Evolutionary conservation across 2,329 filamentous ascomycete species (phyloP), one percentile per base, ranked within the genome.

Genomic region (Epichloe amarillans): DNA sequence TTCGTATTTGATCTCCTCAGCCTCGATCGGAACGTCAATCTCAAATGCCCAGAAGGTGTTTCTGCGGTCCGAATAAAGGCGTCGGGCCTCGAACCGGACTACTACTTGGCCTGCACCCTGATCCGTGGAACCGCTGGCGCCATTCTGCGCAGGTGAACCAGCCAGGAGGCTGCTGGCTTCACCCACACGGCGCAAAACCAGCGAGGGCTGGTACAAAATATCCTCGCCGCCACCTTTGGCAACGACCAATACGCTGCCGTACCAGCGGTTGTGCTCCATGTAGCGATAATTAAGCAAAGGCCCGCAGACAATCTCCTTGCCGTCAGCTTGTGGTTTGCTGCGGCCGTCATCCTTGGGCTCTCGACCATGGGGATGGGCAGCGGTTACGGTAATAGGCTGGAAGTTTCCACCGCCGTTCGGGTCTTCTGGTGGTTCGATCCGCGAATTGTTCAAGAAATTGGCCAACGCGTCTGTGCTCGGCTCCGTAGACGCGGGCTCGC

Each of bases 1-100:
- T 58, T 85, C 79, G 83, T 88, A 95, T 62, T 79, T 77, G 51
- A 82, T 75, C 71, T 95, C 88, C 53, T 66, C 69, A 14, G 73
- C 66, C 49, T 79, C 79, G 54, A 98, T 78, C 55, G 90, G 86
- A 38, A 95, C 79, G 57, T 82, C 76, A 35, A 98, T 66, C 58
- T 85, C 84, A 68, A 97, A 98, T 52, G 84, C 79, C 93, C 93
- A 98, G 66, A 98, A 98, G 0, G 91, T 97, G 75, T 83, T 70
- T 68, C 76, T 69, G 46, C 69, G 66, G 60, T 84, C 75, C 63
- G 84, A 77, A 81, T 84, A 70, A 69, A 91, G 63, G 75, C 76
- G 69, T 67, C 72, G 62, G 41, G 59, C 57, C 45, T 65, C 58
- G 48, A 63, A 53, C 15, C 58, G 64, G 46, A 40, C 54, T 71